Base-by-base conservation (phyloP, 2,329 filamentous ascomycete species). In the Colletotrichum plurivorum region DNA sequence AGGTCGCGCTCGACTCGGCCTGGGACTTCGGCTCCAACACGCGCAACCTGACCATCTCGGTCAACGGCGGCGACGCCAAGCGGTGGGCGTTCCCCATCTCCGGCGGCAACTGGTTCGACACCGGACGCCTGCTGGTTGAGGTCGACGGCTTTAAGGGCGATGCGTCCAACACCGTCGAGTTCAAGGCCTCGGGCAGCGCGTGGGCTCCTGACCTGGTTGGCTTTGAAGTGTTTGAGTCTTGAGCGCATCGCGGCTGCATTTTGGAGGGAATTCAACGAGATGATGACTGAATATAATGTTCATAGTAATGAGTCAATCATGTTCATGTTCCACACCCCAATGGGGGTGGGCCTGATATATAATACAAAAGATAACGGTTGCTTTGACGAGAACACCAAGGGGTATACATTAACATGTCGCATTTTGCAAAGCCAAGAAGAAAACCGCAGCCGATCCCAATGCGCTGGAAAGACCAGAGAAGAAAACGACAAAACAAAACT, bases 101-200 rank as follows among this genome's bases (percentile, higher is more conserved):
- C 0, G 86, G 85, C 0, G 78, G 80, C 2, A 81, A 87, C 63
- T 88, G 86, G 85, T 84, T 78, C 63, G 85, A 87, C 75, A 81
- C 80, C 0, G 84, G 82, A 1, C 79, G 83, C 0, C 66, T 87
- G 71, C 77, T 78, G 0, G 74, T 87, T 9, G 78, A 84, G 69
- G 75, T 85, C 0, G 80, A 82, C 36, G 85, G 84, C 0, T 88
- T 86, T 73, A 78, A 77, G 13, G 77, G 76, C 10, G 84, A 84
- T 0, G 70, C 71, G 0, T 75, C 76, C 13, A 84, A 84, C 52
- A 73, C 73, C 27, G 75, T 84, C 4, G 74, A 77, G 8, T 82
- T 84, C 63, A 60, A 41, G 49, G 36, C 49, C 5, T 41, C 56
- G n/a, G 51, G 43, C 9, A 46, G 43, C 16, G 55, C 15, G 2